Percentiles rank a stretch among this genome's conserved stretches.
Conservation (phyloP, 805 yeast species). For the Monosporozyma yasuniensis region DNA sequence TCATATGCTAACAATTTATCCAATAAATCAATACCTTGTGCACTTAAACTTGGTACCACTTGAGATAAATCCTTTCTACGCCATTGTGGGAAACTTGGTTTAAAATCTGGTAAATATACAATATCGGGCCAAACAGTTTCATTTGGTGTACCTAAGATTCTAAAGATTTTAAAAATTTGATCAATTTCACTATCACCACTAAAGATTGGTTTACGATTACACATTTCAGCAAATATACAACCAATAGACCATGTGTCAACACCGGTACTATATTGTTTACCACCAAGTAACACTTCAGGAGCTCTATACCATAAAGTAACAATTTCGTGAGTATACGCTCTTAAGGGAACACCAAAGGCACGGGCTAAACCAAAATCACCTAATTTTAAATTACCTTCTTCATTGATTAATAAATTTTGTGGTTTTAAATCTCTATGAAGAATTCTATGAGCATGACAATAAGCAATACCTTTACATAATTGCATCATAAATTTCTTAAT, state of each 20-base stretch:
- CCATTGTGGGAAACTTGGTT: slow-evolving; percentile 74
- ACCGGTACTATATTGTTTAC: slow-evolving; percentile 90
- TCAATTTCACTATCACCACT: slow-evolving; percentile 97
- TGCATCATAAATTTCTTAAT: slow-evolving; percentile 93
- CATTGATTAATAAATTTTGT: slow-evolving; percentile 81
- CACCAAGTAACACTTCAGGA: slow-evolving; percentile 91
- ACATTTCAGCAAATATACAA: slow-evolving; percentile 96
- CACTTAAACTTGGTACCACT: slow-evolving; percentile 70
- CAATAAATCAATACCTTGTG: slow-evolving; percentile 75
- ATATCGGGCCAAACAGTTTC: slow-evolving; percentile 98
- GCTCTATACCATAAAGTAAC: slow-evolving; percentile 98
- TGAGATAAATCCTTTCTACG: slow-evolving; percentile 82
- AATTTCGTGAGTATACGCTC: slow-evolving; percentile 94
- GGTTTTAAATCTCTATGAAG: slow-evolving; percentile 82
- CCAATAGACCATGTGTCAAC: slow-evolving; percentile 99
- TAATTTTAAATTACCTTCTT: slow-evolving; percentile 83
- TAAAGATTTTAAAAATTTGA: slow-evolving; percentile 83
- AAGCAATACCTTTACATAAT: slow-evolving; percentile 71
- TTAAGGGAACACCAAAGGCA: slow-evolving; percentile 96
- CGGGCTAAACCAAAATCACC: slow-evolving; percentile 97
- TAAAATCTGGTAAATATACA: slow-evolving; percentile 77
- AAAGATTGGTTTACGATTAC: slow-evolving; percentile 93
- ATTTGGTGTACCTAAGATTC: slow-evolving; percentile 93
- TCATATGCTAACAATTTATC: slow-evolving; percentile 77
- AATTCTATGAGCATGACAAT: slow-evolving; percentile 57